Percentiles rank a stretch among this genome's conserved stretches.
phyloP scores from a whole-genome alignment of 2,329 filamentous ascomycete species.

The Microdochium trichocladiopsis region DNA sequence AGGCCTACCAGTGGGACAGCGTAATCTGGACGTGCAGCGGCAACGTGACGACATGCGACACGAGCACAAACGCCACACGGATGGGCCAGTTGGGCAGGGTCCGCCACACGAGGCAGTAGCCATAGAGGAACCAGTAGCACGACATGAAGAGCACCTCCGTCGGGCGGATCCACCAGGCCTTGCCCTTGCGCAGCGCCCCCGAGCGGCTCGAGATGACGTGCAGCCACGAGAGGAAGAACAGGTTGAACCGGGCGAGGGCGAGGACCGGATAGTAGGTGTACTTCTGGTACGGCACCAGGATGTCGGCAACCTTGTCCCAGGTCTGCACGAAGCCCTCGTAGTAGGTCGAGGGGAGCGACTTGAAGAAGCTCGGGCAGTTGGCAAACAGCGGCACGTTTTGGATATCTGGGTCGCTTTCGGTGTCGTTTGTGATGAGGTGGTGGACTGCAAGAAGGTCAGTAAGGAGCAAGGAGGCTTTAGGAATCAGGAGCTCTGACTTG shows the following conservation, averaged over 20 bases:
- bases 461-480: slow-evolving; percentile 31
- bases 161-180: slow-evolving; percentile 61
- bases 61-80: slow-evolving; percentile 54
- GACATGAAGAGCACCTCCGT: slow-evolving; percentile 56
- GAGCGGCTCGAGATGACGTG: slow-evolving; percentile 52
- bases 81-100: slow-evolving; percentile 49
- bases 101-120: slow-evolving; percentile 56
- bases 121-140: slow-evolving; percentile 63
- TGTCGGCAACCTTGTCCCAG: slow-evolving; percentile 54
- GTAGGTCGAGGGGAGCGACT: slow-evolving; percentile 55
- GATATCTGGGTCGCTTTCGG: slow-evolving; percentile 51
- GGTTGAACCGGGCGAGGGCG: slow-evolving; percentile 63
- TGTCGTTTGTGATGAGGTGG: slow-evolving; percentile 59
- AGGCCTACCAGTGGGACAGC: slow-evolving; percentile 47
- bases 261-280: slow-evolving; percentile 66
- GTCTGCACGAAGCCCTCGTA: slow-evolving; percentile 55
- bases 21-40: slow-evolving; percentile 68
- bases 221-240: slow-evolving; percentile 61
- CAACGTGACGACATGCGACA: slow-evolving; percentile 59
- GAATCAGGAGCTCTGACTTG: too few relatives aligned
- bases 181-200: slow-evolving; percentile 44
- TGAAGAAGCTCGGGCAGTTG: slow-evolving; percentile 58
- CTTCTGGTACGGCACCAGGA: slow-evolving; percentile 53
- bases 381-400: slow-evolving; percentile 66
- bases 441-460: slow-evolving; percentile 38